phyloP scores from a whole-genome alignment of 78 protist genomes.

The Polysphondylium violaceum region DNA sequence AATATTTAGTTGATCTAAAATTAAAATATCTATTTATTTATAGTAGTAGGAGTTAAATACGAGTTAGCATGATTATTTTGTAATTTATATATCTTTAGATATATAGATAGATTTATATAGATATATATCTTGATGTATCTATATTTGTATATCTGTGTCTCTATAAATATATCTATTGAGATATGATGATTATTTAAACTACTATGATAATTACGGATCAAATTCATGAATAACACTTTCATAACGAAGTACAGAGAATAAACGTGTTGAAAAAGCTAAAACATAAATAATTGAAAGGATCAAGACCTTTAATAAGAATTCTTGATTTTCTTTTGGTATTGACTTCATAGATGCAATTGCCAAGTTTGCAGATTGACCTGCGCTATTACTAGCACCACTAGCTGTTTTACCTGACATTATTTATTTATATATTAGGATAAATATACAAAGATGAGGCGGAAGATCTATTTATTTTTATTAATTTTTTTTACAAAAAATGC shows the following conservation, averaged over 20 bases:
- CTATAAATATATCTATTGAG: neutral
- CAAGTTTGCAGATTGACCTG: neutral
- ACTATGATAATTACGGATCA: constrained; percentile 85
- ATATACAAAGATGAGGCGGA: neutral
- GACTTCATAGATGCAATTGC: neutral
- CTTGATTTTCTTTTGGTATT: constrained; percentile 70
- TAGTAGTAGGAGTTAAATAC: neutral
- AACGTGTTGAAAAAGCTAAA: constrained; percentile 95
- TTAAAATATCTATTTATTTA: constrained; percentile 86
- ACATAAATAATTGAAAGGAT: constrained; percentile 82
- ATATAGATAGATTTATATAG: neutral
- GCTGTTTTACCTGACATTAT: neutral
- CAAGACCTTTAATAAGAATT: constrained; percentile 53
- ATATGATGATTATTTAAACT: neutral
- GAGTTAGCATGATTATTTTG: too few relatives aligned
- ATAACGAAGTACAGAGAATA: constrained; percentile 95
- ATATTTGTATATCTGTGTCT: neutral
- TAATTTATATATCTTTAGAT: neutral
- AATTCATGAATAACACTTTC: constrained; percentile 97
- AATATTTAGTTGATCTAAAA: constrained; percentile 94
- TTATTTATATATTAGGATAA: neutral
- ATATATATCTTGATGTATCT: neutral
- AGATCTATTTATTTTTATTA: neutral
- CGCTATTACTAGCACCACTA: neutral
- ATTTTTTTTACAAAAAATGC: neutral